Percentiles rank a stretch among this genome's conserved stretches.
Evolutionary conservation across 768 basidiomycete species (phyloP).

Genomic region (Amanita fuliginea): DNA sequence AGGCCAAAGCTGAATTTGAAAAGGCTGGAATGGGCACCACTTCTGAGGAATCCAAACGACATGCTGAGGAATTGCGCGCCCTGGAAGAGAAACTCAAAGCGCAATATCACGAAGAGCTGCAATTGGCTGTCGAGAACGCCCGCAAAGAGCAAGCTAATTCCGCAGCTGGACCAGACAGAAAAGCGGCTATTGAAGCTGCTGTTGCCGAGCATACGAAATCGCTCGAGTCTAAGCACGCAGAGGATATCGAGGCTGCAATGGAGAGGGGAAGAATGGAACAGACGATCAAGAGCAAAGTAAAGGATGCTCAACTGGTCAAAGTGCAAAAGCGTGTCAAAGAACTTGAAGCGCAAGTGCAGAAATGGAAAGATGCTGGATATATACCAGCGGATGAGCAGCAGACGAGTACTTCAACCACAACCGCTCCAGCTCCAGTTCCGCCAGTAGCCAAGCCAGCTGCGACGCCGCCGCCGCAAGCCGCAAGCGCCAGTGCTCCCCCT

Average conservation of each 20-base stretch:
- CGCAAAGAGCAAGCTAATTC: conserved; percentile 20
- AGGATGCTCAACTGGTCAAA: conserved; percentile 58
- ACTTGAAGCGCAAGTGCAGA: conserved; percentile 50
- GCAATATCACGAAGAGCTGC: conserved; percentile 43
- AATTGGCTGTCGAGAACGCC: conserved; percentile 30
- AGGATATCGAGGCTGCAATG: conserved; percentile 53
- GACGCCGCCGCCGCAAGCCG: conserved; percentile 13
- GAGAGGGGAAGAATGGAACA: conserved; percentile 63
- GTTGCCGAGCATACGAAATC: conserved; percentile 39
- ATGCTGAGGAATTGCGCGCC: conserved; percentile 47
- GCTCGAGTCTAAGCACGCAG: conserved; percentile 32
- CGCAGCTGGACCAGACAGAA: conserved; percentile 16
- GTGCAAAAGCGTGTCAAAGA: conserved; percentile 56
- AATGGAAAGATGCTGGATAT: conserved; percentile 40
- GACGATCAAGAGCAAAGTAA: conserved; percentile 49
- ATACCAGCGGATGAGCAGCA: conserved; percentile 23
- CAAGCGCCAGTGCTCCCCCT: conserved; percentile 14
- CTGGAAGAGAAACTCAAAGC: conserved; percentile 42
- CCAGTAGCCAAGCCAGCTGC: conserved; percentile 11
- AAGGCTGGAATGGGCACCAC: conserved; percentile 12
- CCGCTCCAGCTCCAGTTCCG: conserved; percentile 11
- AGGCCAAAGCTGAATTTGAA: conserved; percentile 34
- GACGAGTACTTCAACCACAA: conserved; percentile 11
- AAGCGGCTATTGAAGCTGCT: conserved; percentile 34
- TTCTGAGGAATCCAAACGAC: conserved; percentile 34